Evolutionary conservation across 768 basidiomycete genomes (phyloP), one percentile per base, ranked within the genome.

Genomic region (Trametes villosa): DNA sequence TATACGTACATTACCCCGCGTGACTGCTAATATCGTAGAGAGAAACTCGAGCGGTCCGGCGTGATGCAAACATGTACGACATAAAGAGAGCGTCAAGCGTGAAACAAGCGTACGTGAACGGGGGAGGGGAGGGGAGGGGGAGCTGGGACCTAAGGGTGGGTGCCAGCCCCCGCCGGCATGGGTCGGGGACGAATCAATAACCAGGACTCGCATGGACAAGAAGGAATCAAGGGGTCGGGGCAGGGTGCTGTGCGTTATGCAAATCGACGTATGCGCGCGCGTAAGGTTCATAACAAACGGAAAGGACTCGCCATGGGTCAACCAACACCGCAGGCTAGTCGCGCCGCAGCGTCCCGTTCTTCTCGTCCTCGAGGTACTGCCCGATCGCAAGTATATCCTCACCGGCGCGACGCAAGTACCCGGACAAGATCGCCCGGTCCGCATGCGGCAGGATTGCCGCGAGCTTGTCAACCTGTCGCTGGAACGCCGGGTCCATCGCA

Each of bases 341-440:
- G 36, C 70, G 63, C 59, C 79, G 77, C 48, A 92, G 70, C 46
- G 77, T 80, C 31, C 90, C 90, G 67, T 87, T 89, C 76, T 87
- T 88, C 71, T 92, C 89, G 64, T 94, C 92, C 64, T 92, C 91
- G 12, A 94, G 77, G 71, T 91, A 94, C 69, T 91, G 88, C 17
- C 90, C 90, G 66, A 94, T 91, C n/a, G 92, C 92, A 42, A 91
- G 76, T 42, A 92, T 88, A 72, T 92, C 91, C 69, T 90, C 85
- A 22, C 92, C 92, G 11, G 90, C 79, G 11, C 88, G 81, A 29
- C 83, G 83, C 60, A 94, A 73, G 72, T 94, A 94, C 15, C 85
- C 82, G 38, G 86, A 86, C 9, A 94, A 80, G 2, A 91, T 75
- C 22, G 72, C 76, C 45, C 84, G 81, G 64, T 92, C 85, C 33